Base-by-base conservation (phyloP, 192 early-diverging fungal genomes). In the Podila epicladia region DNA sequence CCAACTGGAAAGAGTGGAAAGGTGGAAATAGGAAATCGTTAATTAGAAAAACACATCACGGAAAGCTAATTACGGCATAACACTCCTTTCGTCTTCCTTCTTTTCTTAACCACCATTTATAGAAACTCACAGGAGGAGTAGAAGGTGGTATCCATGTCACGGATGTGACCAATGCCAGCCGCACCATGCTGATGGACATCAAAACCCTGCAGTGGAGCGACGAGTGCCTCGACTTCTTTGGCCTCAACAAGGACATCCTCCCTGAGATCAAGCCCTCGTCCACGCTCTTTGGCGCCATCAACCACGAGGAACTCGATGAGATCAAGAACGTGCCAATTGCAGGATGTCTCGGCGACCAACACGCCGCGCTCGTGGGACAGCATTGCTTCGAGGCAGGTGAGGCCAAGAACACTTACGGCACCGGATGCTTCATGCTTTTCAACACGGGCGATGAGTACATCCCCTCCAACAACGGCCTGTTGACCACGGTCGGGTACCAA, bases 401-500 rank as follows among this genome's bases (percentile, higher is more conserved):
- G 78, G 91, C 93, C 65, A 98, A 98, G 87, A 98, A 96, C 86
- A 98, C 97, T 9, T 97, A 97, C 85, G 96, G 97, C 50, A 98
- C 97, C 31, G 97, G 96, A 35, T 96, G 95, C 85, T 98, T 98
- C 83, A 95, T 97, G 95, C 85, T 98, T 60, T 96, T 94, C 86
- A 97, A 98, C 89, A 96, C 95, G 20, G 97, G 97, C 37, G 62
- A 78, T 3, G 77, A 88, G 24, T 89, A 91, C 28, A 92, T 97
- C 58, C 82, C 91, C 58, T 95, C 96, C 33, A 89, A 90, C 69
- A 91, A 92, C 65, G 97, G 97, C 2, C 87, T 98, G 48, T 82
- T 98, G 35, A 96, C 96, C 0, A 97, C 97, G 11, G 95, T 97
- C 19, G 95, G 88, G 3, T 98, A 95, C 83, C 90, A 97, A 72